Conservation (phyloP, 352 stramenopile species). For the Aphanomyces stellatus region DNA sequence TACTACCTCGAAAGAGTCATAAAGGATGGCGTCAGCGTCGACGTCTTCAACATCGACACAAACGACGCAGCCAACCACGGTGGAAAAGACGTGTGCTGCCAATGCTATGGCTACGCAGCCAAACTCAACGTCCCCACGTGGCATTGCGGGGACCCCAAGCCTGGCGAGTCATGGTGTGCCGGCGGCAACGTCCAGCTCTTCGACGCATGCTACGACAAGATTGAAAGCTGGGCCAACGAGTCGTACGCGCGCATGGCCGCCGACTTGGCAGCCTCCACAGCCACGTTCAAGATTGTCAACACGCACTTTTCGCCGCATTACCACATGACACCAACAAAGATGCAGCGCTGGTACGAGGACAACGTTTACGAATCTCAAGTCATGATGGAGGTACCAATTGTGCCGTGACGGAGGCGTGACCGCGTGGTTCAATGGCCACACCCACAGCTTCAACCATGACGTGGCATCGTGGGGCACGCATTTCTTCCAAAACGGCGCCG, state of each 20-base stretch:
- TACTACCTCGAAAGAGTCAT: conserved; percentile 77
- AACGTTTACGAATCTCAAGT: too few relatives aligned
- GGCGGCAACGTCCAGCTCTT: conserved; percentile 58
- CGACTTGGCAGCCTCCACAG: conserved; percentile 55
- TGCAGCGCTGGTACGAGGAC: conserved; percentile 82
- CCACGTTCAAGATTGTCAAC: conserved; percentile 82
- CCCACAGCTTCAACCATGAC: conserved; percentile 83
- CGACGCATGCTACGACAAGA: conserved; percentile 55
- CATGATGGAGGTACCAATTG: too few relatives aligned
- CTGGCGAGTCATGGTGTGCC: conserved; percentile 58
- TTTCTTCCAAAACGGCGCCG: conserved; percentile 80
- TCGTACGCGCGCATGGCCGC: conserved; percentile 54
- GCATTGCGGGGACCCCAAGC: conserved; percentile 38
- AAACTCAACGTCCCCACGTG: conserved; percentile 48
- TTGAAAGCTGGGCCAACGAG: conserved; percentile 72
- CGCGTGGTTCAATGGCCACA: conserved; percentile 75
- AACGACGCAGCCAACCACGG: conserved; percentile 80
- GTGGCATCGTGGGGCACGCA: conserved; percentile 73
- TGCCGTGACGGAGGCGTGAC: conserved; percentile 71
- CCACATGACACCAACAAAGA: conserved; percentile 80
- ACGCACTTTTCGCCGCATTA: conserved; percentile 85
- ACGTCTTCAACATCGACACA: conserved; percentile 84
- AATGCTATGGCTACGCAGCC: conserved; percentile 79
- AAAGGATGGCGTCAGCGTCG: conserved; percentile 56
- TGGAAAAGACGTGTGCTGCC: conserved; percentile 76